Percentiles rank a stretch among this genome's conserved stretches.
Conservation (phyloP, 371 early-diverging fungal genomes). For the Nematocida minor region DNA sequence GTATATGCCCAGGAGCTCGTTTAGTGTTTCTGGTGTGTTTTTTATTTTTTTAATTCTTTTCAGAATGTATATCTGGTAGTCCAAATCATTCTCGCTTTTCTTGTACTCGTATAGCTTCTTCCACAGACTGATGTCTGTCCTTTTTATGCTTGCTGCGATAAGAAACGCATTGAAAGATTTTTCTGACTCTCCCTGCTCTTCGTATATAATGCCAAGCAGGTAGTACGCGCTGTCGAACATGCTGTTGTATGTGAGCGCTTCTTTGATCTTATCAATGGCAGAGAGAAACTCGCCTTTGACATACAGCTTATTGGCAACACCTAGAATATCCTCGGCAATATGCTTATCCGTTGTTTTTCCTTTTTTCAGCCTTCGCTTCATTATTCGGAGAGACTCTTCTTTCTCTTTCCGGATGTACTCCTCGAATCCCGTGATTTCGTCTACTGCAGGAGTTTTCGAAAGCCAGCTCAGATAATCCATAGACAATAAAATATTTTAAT, state of each 20-base stretch:
- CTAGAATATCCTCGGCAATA: constrained; percentile 45
- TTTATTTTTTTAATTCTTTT: constrained; percentile 56
- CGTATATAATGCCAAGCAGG: constrained; percentile 75
- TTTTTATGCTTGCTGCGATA: constrained; percentile 78
- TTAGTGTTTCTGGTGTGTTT: constrained; percentile 39
- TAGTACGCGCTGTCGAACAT: constrained; percentile 58
- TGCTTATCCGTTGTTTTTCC: constrained; percentile 41
- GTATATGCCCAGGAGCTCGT: constrained; percentile 49
- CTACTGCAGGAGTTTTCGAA: constrained; percentile 9
- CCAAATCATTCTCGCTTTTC: constrained; percentile 36
- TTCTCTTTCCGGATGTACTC: constrained; percentile 48
- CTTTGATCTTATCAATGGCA: constrained; percentile 52
- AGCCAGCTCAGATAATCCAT: constrained; percentile 49
- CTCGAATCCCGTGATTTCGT: constrained; percentile 24
- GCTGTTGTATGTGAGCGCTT: constrained; percentile 50
- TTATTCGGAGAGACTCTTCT: constrained; percentile 42
- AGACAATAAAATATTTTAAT: background rate
- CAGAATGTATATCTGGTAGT: constrained; percentile 59
- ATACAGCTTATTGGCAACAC: constrained; percentile 58
- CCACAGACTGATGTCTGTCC: constrained; percentile 74
- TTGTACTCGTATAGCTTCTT: constrained; percentile 67
- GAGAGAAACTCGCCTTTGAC: constrained; percentile 49
- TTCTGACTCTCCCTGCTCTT: constrained; percentile 72
- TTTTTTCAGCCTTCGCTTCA: constrained; percentile 32
- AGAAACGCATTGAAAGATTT: constrained; percentile 73